A percentile compares a stretch with the other conserved stretches of the same genome.
Conservation (phyloP, 129 eudicot species). For the Centella asiatica region DNA sequence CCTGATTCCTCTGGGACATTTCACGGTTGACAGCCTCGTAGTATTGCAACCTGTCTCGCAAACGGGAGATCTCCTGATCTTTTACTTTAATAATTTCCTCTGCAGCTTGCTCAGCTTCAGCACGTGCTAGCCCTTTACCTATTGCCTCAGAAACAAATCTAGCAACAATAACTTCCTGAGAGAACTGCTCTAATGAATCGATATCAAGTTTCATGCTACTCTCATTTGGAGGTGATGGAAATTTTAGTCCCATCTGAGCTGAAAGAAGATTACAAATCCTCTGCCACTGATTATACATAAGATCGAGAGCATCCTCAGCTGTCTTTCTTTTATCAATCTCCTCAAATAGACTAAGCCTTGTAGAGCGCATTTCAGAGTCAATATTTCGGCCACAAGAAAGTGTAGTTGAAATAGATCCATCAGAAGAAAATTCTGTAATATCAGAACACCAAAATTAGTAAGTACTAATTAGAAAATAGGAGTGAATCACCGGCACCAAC, state of each 20-base stretch:
- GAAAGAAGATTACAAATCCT: slow-evolving; percentile 16
- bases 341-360: slow-evolving; percentile 42
- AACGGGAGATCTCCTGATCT: slow-evolving; percentile 33
- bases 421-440: slow-evolving; percentile 53
- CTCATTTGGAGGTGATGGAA: slow-evolving; percentile 26
- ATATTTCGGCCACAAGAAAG: slow-evolving; percentile 29
- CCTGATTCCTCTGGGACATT: slow-evolving; percentile 45
- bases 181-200: slow-evolving; percentile 23
- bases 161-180: slow-evolving; percentile 25
- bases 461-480: background rate
- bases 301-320: slow-evolving; percentile 44
- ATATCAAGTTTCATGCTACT: slow-evolving; percentile 17
- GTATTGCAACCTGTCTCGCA: slow-evolving; percentile 34
- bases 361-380: slow-evolving; percentile 44
- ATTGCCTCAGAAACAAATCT: slow-evolving; percentile 42
- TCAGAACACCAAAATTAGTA: background rate
- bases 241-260: slow-evolving; percentile 26
- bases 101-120: slow-evolving; percentile 36
- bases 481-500: background rate
- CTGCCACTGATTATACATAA: slow-evolving; percentile 46
- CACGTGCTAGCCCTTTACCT: slow-evolving; percentile 32
- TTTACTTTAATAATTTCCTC: slow-evolving; percentile 26
- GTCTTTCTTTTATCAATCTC: slow-evolving; percentile 59
- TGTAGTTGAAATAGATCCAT: slow-evolving; percentile 38
- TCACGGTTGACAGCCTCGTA: slow-evolving; percentile 45